phyloP scores from a whole-genome alignment of 176 grass and related monocot genomes.

The Aegilops tauschii region DNA sequence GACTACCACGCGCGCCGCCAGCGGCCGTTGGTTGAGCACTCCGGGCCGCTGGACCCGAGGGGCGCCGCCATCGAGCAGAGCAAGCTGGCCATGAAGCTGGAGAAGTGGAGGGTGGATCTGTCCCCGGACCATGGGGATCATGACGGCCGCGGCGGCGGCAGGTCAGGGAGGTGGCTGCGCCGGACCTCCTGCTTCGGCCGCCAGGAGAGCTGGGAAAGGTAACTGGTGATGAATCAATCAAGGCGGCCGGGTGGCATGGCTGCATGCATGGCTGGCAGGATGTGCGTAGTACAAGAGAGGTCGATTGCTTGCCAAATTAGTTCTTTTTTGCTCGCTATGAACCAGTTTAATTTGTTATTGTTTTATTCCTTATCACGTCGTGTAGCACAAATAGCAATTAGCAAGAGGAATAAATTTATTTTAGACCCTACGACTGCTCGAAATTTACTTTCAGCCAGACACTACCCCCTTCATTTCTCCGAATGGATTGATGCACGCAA shows the following conservation, averaged over 20 bases:
- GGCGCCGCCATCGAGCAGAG: constrained; percentile 41
- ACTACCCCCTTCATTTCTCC: too few species aligned
- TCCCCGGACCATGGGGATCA: constrained; percentile 19
- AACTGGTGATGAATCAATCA: neutral
- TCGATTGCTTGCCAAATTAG: neutral
- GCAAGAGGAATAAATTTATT: too few species aligned
- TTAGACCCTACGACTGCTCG: too few species aligned
- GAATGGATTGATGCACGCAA: too few species aligned
- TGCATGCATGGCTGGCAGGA: too few species aligned
- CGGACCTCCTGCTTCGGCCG: constrained; percentile 23
- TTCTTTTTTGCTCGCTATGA: neutral
- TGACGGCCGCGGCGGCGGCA: neutral
- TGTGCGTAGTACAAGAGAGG: neutral
- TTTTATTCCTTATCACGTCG: too few species aligned
- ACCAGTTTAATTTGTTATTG: neutral
- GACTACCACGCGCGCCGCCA: neutral
- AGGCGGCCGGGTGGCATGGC: neutral
- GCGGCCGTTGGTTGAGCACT: constrained; percentile 32
- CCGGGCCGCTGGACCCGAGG: constrained; percentile 40
- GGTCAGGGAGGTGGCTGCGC: neutral
- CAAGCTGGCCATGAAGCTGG: constrained; percentile 51
- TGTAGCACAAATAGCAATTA: too few species aligned
- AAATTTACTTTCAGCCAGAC: too few species aligned
- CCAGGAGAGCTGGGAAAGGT: constrained; percentile 24
- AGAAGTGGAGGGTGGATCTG: constrained; percentile 59